A percentile compares a stretch with the other conserved stretches of the same genome.
These are phyloP conservation scores for Lactuca sativa DNA, from an alignment of 129 eudicot genomes.

Conservation along the genomic window DNA sequence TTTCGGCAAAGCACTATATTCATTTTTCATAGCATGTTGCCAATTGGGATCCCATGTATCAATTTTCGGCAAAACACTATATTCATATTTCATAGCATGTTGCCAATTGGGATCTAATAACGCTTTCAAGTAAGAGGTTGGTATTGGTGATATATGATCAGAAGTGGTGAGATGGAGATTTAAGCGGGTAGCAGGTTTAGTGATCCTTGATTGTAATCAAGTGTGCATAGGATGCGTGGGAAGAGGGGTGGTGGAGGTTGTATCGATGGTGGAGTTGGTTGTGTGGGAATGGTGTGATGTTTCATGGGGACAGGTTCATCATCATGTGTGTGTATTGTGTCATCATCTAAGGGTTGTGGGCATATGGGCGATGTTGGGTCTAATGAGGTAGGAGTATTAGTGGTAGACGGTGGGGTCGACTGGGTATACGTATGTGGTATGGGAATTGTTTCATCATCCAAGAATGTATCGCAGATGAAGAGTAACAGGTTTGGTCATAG, in stretches of 20 bases:
- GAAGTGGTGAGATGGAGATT: background rate
- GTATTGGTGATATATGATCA: background rate
- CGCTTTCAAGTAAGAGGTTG: background rate
- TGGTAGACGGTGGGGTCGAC: no score
- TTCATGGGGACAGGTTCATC: no score
- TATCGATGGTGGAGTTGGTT: no score
- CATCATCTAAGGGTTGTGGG: no score
- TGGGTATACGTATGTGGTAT: background rate
- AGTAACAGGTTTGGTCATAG: background rate
- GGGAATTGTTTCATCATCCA: no score
- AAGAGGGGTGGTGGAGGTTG: background rate
- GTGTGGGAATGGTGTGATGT: no score
- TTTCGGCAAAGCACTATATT: background rate
- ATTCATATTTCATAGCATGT: no score
- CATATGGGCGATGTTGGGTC: no score
- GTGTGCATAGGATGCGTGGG: background rate
- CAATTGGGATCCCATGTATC: no score
- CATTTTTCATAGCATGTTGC: background rate
- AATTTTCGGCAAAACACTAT: no score
- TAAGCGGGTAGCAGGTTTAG: background rate
- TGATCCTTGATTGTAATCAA: background rate
- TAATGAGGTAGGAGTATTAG: no score
- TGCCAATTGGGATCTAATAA: background rate
- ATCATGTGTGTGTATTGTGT: no score
- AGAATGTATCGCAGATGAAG: background rate